Base-by-base conservation (phyloP, 2,329 filamentous ascomycete genomes). In the Fusarium sp. region DNA sequence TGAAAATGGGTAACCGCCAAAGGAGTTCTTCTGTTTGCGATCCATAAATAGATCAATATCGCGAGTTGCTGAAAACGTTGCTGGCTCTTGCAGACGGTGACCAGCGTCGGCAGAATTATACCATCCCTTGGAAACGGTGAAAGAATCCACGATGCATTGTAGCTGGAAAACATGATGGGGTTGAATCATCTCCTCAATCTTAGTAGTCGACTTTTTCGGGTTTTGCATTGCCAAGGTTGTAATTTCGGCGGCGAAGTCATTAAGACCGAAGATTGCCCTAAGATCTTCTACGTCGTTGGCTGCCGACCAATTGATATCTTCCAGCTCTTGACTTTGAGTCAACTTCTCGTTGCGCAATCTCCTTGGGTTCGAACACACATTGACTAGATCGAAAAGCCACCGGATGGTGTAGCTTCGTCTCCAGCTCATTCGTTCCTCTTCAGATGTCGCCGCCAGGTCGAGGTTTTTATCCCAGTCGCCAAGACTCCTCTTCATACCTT, bases 321-420 rank as follows among this genome's bases (percentile, higher is more conserved):
- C 28, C 21, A 51, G 5, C 4, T 13, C 5, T 42, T 21, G 8
- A 14, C 23, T 27, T 27, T 4, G 4, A 28, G 25, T 28, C 27
- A 28, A 20, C 21, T 51, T 11, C 10, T 37, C 5, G 16, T 37
- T 37, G 16, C 32, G 32, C 18, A 37, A 8, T 37, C 16, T 37
- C 16, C 32, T 34, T 18, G 32, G 21, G 7, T 23, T 34, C 1
- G 82, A 82, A 57, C 80, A 84, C 7, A 83, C 27, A 53, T 85
- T 86, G 67, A 86, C 82, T 8, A 87, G 68, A 56, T 86, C 83
- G 62, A 86, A 86, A 0, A 87, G 78, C 84, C 83, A 86, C 61
- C 82, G 85, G 63, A 87, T 84, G 3, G 81, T 84, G 55, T 84
- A 86, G 0, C 74, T 68, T 3, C 83, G 81, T 9, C 84, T 82